phyloP scores from a whole-genome alignment of 352 stramenopile genomes.

The Globisporangium megalacanthum region DNA sequence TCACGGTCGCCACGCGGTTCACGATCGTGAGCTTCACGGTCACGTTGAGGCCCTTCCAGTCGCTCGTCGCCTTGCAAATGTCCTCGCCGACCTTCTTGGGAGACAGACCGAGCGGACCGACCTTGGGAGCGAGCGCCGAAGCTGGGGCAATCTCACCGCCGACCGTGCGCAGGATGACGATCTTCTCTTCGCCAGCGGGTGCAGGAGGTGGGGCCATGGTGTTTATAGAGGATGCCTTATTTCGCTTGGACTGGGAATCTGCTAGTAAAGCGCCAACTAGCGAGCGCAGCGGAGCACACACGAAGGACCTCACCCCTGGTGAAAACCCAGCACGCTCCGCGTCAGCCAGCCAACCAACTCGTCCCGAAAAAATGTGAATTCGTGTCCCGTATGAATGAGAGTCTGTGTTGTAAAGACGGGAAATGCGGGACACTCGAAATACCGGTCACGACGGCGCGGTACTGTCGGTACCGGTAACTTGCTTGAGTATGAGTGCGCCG shows the following conservation, averaged over 20 bases:
- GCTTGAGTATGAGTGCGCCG: too few relatives aligned
- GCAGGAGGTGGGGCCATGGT: conserved; percentile 81
- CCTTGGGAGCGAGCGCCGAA: conserved; percentile 98
- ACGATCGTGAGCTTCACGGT: conserved; percentile 99
- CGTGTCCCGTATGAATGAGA: too few relatives aligned
- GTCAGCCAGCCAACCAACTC: conserved; percentile 4
- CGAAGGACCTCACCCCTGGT: too few relatives aligned
- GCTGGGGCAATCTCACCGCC: conserved; percentile 98
- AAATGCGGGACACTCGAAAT: too few relatives aligned
- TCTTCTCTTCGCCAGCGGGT: conserved; percentile 85
- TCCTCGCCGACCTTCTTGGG: conserved; percentile 99
- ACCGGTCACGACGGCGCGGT: too few relatives aligned
- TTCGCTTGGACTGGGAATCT: conserved; percentile 17
- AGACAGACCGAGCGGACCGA: conserved; percentile 99
- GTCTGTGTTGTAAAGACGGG: too few relatives aligned
- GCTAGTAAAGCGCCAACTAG: conserved; percentile 7
- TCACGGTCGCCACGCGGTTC: conserved; percentile 97
- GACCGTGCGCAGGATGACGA: conserved; percentile 98
- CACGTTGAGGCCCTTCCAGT: conserved; percentile 99
- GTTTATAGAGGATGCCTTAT: conserved; percentile 86
- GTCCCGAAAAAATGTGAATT: too few relatives aligned
- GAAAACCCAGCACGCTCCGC: too few relatives aligned
- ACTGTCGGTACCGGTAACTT: too few relatives aligned
- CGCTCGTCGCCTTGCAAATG: conserved; percentile 99
- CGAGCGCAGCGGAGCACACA: not conserved